A percentile compares a stretch with the other conserved stretches of the same genome.
Conservation (phyloP, 2,329 filamentous ascomycete species). For the Colletotrichum sp. region DNA sequence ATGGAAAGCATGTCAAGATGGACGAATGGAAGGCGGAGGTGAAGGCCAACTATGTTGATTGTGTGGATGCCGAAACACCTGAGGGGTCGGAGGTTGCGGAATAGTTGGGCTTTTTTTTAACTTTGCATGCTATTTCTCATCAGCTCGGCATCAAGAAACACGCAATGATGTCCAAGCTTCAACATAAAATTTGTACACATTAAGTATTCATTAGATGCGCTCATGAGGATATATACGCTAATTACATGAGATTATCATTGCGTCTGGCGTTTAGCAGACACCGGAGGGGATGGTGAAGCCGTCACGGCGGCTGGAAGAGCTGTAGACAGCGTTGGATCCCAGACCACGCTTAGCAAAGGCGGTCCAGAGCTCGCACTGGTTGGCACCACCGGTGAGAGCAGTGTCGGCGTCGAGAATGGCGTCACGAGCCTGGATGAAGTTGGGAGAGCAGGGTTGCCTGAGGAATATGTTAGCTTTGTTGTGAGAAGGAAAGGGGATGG, state of each 20-base stretch:
- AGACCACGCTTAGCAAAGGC: slow-evolving; percentile 64
- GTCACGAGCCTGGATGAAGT: slow-evolving; percentile 56
- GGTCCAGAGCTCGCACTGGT: slow-evolving; percentile 58
- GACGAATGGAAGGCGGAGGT: not conserved
- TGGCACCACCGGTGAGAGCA: slow-evolving; percentile 54
- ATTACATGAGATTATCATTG: not conserved
- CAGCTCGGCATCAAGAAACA: not conserved
- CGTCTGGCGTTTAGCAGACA: slow-evolving; percentile 21
- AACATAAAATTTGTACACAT: not conserved
- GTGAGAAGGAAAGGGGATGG: not conserved
- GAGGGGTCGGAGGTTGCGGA: not conserved
- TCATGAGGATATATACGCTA: not conserved
- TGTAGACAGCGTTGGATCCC: slow-evolving; percentile 41
- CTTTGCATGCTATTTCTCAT: not conserved
- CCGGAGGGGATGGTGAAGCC: slow-evolving; percentile 32
- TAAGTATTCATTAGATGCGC: not conserved
- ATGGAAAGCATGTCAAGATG: not conserved
- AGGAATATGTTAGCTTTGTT: not conserved
- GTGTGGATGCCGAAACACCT: not conserved
- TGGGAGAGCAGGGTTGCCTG: slow-evolving; percentile 60
- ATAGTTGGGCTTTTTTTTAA: not conserved
- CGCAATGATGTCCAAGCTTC: not conserved
- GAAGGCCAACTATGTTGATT: not conserved
- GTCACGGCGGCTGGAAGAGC: slow-evolving; percentile 30
- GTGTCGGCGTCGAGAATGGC: slow-evolving; percentile 62